These are phyloP conservation scores for Eutrema heterophyllum DNA, from an alignment of 345 rosid species.

Conservation along the genomic window DNA sequence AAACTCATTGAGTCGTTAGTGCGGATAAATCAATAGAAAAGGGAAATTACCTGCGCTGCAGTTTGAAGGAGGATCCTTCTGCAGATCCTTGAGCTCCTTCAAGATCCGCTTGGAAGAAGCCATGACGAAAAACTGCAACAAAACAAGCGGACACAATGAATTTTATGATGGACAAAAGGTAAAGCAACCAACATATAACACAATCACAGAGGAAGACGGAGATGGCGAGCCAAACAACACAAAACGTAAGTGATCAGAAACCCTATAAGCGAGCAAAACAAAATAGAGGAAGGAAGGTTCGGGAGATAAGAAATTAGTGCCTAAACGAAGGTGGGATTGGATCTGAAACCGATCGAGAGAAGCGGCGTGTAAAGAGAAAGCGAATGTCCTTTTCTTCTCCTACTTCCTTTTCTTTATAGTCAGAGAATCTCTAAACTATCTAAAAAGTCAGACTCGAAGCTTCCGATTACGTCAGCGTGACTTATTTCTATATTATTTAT, in stretches of 20 bases:
- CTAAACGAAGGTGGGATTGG: not conserved
- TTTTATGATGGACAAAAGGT: not conserved
- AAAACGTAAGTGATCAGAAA: conserved; percentile 7
- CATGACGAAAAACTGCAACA: conserved; percentile 21
- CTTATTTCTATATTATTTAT: not conserved
- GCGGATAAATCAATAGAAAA: no score
- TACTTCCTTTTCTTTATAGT: not conserved
- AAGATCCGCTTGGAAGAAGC: conserved; percentile 45
- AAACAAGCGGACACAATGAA: not conserved
- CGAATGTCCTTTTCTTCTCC: not conserved
- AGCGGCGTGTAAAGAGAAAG: not conserved
- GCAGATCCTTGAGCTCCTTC: conserved; percentile 38
- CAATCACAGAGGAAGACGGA: not conserved
- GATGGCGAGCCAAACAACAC: not conserved
- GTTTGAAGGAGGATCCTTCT: conserved; percentile 49
- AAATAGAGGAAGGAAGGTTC: not conserved
- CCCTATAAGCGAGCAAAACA: not conserved
- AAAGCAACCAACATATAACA: not conserved
- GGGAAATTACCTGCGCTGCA: conserved; percentile 45
- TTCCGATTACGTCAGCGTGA: not conserved
- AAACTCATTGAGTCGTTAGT: not conserved
- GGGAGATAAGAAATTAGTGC: not conserved
- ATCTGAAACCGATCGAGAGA: not conserved
- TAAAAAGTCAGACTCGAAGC: not conserved
- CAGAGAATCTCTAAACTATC: not conserved